These are phyloP conservation scores for Claviceps purpurea DNA, from an alignment of 2,329 filamentous ascomycete species.

Conservation along the genomic window DNA sequence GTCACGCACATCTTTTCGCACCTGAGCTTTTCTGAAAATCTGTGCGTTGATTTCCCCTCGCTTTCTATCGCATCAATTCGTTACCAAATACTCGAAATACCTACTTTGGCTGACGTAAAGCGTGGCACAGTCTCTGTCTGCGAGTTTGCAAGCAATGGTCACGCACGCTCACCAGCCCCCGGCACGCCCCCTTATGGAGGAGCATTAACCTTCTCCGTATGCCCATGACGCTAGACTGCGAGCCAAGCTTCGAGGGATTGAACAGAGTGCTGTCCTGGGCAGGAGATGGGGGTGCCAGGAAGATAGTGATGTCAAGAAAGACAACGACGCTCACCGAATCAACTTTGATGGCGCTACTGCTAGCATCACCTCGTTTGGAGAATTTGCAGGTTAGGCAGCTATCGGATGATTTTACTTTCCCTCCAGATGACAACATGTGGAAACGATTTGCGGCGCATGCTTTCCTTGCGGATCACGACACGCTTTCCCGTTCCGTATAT, in stretches of 20 bases:
- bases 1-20: slow-evolving; percentile 16
- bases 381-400: slow-evolving; percentile 12
- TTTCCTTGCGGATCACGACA: slow-evolving; percentile 1
- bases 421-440: slow-evolving; percentile 4
- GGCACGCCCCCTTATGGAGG: no score
- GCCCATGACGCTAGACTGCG: no score
- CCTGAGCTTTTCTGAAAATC: slow-evolving; percentile 15
- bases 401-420: not conserved
- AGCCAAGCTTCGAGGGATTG: no score
- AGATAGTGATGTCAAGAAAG: no score
- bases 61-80: not conserved
- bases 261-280: no score
- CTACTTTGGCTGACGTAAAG: not conserved
- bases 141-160: slow-evolving; percentile 16
- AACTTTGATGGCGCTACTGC: no score
- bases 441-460: slow-evolving; percentile 4
- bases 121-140: slow-evolving; percentile 16
- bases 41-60: slow-evolving; percentile 11
- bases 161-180: slow-evolving; percentile 10
- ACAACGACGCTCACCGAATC: no score
- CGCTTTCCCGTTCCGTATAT: not conserved
- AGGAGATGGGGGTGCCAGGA: no score
- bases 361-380: slow-evolving; percentile 10
- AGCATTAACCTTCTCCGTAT: no score
- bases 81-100: not conserved